These are phyloP conservation scores for Fraxinus sp. DNA, from an alignment of 305 asterid genomes.

Conservation along the genomic window DNA sequence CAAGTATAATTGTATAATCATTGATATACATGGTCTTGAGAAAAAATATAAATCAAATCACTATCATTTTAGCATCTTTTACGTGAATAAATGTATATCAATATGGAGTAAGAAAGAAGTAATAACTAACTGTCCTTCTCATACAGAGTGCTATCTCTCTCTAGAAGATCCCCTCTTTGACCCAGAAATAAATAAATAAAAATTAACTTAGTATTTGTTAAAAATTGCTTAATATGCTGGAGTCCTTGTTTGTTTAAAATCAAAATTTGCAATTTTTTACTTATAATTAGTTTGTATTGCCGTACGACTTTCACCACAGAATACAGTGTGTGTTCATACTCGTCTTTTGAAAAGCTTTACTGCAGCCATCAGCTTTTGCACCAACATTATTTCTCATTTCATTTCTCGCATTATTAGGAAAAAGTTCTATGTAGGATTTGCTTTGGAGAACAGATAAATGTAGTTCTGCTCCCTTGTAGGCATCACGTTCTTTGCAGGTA, in stretches of 20 bases:
- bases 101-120: neutral
- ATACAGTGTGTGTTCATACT: neutral
- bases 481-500: conserved; percentile 96
- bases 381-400: conserved; percentile 9
- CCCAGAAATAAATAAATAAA: neutral
- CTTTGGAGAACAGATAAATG: conserved; percentile 74
- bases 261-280: neutral
- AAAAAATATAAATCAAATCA: neutral
- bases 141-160: neutral
- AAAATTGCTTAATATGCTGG: neutral
- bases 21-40: neutral
- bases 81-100: neutral
- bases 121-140: neutral
- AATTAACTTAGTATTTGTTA: neutral
- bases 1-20: neutral
- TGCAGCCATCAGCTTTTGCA: neutral
- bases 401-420: conserved; percentile 50
- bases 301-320: neutral
- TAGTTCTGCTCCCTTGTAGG: conserved; percentile 89
- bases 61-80: neutral
- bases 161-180: neutral
- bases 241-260: neutral
- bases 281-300: neutral
- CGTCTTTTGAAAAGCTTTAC: neutral
- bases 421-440: conserved; percentile 88